A percentile compares a stretch with the other conserved stretches of the same genome.
phyloP scores from a whole-genome alignment of 352 stramenopile genomes.

The Phytophthora fragariaefolia region DNA sequence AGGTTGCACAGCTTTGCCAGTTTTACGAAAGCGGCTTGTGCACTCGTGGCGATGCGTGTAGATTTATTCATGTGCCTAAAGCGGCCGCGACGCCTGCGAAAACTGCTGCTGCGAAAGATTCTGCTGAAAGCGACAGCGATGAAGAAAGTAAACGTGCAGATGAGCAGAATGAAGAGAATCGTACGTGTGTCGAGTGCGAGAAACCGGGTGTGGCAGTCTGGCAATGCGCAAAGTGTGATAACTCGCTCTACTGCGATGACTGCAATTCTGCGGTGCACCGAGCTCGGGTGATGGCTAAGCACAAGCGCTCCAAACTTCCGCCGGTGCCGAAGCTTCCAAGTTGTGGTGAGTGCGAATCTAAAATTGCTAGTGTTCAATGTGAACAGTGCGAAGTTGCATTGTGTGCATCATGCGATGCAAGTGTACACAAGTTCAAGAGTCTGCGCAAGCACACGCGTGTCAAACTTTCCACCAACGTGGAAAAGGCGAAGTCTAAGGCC shows the following conservation, averaged over 20 bases:
- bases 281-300: conserved; percentile 69
- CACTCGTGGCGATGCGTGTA: conserved; percentile 57
- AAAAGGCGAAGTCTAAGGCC: conserved; percentile 23
- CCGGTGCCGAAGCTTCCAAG: conserved; percentile 31
- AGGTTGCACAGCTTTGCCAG: conserved; percentile 44
- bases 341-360: conserved; percentile 64
- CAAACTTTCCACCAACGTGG: conserved; percentile 4
- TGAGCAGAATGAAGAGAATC: conserved; percentile 25
- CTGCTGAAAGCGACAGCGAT: conserved; percentile 9
- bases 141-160: conserved; percentile 14
- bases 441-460: conserved; percentile 56
- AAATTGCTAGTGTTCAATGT: conserved; percentile 48
- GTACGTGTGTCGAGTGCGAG: conserved; percentile 76
- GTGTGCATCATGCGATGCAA: conserved; percentile 61
- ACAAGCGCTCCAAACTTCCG: conserved; percentile 53
- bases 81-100: neutral
- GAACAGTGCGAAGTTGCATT: conserved; percentile 66
- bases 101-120: conserved; percentile 11
- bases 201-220: conserved; percentile 47
- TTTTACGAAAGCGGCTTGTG: conserved; percentile 64
- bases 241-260: conserved; percentile 66
- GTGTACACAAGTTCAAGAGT: conserved; percentile 80
- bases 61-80: conserved; percentile 46
- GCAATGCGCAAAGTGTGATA: conserved; percentile 65
- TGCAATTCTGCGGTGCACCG: conserved; percentile 66